Base-by-base conservation (phyloP, 768 basidiomycete species). In the Xanthoconium purpureum region DNA sequence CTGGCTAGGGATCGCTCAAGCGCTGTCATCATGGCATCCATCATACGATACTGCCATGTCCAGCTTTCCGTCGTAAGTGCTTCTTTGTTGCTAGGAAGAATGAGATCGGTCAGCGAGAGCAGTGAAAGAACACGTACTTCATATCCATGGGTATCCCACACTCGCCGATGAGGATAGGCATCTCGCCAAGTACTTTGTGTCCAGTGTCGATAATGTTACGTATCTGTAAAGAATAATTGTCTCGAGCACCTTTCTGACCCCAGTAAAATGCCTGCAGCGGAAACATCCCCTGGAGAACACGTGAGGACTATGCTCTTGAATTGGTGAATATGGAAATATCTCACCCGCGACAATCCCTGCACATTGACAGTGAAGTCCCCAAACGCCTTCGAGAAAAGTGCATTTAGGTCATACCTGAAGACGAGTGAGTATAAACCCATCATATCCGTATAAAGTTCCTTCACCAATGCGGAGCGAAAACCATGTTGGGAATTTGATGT, bases 111-210 rank as follows among this genome's bases (percentile, higher is more conserved):
- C 13, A 28, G 2, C 17, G 40, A 35, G 33, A 35, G 45, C 17
- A 48, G 15, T 24, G 38, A 50, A 42, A 37, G 12, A 32, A 17
- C 3, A 75, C 88, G 42, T 64, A 94, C 94, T 99, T 98, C 80
- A 97, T 84, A 64, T 99, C 97, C 88, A 98, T 96, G 1, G 96
- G 96, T 20, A 98, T 79, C 32, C 96, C 96, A 59, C 89, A 91
- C 71, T 99, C 96, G 18, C 95, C 95, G 56, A 99, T 81, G 13
- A 98, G 72, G 39, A 93, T 83, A 12, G 96, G 96, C 17, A 73
- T 81, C 64, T 94, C 91, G 28, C 91, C 93, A 0, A 97, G 78
- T 5, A 83, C 76, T 33, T 79, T 71, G 63, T 90, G 84, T 0
- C 82, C 87, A 18, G 80, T 77, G 51, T 89, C 78, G 6, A 92